Evolutionary conservation across 176 grass and related monocot genomes (phyloP).

Genomic region (Hsuehochloa calcarea): DNA sequence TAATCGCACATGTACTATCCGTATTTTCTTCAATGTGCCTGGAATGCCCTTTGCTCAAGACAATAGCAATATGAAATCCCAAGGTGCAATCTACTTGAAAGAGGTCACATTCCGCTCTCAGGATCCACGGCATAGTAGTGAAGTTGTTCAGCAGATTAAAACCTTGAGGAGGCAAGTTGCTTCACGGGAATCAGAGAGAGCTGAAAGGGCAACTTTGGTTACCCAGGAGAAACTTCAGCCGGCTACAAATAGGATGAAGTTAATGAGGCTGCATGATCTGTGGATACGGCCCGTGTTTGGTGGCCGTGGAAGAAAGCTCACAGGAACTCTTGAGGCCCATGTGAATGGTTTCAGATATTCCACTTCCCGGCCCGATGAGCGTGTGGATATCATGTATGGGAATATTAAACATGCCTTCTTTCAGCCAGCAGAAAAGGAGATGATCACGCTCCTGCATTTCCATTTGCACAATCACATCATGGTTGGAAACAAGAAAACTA

Average conservation of each 20-base stretch:
- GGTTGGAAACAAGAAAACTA: constrained; percentile 61
- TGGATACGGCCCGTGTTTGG: constrained; percentile 56
- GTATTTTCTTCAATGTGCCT: constrained; percentile 56
- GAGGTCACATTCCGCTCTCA: constrained; percentile 54
- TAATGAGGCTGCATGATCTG: constrained; percentile 45
- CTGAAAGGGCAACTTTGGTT: constrained; percentile 61
- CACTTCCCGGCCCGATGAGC: constrained; percentile 44
- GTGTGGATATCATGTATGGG: constrained; percentile 54
- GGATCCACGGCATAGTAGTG: constrained; percentile 51
- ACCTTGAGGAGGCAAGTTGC: constrained; percentile 57
- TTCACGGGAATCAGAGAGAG: constrained; percentile 57
- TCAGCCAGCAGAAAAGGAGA: constrained; percentile 42
- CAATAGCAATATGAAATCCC: constrained; percentile 45
- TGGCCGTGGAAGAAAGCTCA: constrained; percentile 49
- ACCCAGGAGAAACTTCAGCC: constrained; percentile 50
- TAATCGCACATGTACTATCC: constrained; percentile 50
- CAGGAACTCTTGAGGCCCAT: constrained; percentile 56
- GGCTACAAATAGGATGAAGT: constrained; percentile 42
- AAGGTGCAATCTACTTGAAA: constrained; percentile 56
- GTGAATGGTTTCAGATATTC: constrained; percentile 61
- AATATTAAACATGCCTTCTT: constrained; percentile 40
- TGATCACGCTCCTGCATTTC: constrained; percentile 58
- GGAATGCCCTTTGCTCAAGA: constrained; percentile 49
- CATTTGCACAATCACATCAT: constrained; percentile 68
- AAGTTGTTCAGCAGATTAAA: constrained; percentile 61